These are phyloP conservation scores for Phragmites australis DNA, from an alignment of 176 grass and related monocot species.

Conservation along the genomic window DNA sequence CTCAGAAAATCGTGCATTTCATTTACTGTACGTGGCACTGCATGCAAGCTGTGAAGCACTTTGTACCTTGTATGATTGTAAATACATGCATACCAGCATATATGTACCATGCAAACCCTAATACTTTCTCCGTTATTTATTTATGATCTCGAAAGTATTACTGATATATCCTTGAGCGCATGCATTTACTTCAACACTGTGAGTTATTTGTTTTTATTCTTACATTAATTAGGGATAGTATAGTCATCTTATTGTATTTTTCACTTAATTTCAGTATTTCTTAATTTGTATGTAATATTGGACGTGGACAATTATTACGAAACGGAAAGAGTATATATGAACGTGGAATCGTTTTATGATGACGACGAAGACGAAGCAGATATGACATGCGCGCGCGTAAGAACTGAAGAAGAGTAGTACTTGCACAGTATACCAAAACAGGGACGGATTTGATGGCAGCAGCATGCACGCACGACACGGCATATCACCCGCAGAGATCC, in stretches of 20 bases:
- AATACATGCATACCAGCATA: not conserved
- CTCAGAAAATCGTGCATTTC: not conserved
- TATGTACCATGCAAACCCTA: not conserved
- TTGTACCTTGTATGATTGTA: not conserved
- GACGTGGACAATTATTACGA: too few relatives aligned
- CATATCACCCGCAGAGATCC: not conserved
- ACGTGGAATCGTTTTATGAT: not conserved
- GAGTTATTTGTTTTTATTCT: too few relatives aligned
- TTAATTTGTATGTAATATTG: too few relatives aligned
- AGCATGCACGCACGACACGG: constrained; percentile 24
- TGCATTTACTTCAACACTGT: too few relatives aligned
- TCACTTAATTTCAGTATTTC: too few relatives aligned
- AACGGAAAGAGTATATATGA: too few relatives aligned
- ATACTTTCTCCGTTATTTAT: too few relatives aligned
- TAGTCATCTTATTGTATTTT: too few relatives aligned
- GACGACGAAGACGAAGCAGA: not conserved
- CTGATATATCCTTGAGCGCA: too few relatives aligned
- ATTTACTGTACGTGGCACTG: not conserved
- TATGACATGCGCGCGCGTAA: not conserved
- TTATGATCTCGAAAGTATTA: too few relatives aligned
- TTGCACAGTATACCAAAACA: constrained; percentile 8
- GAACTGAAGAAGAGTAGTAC: not conserved
- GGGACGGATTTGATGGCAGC: not conserved
- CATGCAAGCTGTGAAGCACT: too few relatives aligned
- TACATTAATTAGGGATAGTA: too few relatives aligned